A percentile compares a stretch with the other conserved stretches of the same genome.
Evolutionary conservation across 139 green algal species (phyloP).

Genomic region (Eudorina sp.): DNA sequence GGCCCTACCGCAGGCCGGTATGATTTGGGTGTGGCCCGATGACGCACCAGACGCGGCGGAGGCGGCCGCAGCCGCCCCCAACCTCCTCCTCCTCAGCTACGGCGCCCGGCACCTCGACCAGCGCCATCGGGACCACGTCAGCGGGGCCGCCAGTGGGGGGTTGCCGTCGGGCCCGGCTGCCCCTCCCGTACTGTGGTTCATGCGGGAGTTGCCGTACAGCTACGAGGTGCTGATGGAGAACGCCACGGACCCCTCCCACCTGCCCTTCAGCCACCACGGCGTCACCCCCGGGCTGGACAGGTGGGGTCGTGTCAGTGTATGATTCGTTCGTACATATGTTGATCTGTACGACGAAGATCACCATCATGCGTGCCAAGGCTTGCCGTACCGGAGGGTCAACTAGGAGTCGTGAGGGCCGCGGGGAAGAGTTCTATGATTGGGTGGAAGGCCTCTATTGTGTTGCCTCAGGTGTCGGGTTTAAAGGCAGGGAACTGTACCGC

Average conservation of each 20-base stretch:
- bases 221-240: conserved; percentile 57
- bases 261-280: conserved; percentile 51
- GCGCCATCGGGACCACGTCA: background rate
- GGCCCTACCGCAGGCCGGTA: background rate
- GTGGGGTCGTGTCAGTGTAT: too few relatives aligned
- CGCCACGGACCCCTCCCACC: conserved; percentile 40
- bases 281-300: background rate
- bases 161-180: background rate
- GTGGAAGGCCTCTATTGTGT: too few relatives aligned
- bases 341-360: too few relatives aligned
- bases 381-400: too few relatives aligned
- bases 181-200: conserved; percentile 16
- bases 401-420: too few relatives aligned
- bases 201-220: conserved; percentile 48
- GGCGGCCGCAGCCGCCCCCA: background rate
- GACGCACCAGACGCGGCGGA: background rate
- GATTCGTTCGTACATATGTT: too few relatives aligned
- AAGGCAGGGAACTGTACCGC: too few relatives aligned
- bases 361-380: background rate
- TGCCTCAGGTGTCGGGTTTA: too few relatives aligned
- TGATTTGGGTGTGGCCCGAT: conserved; percentile 51
- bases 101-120: background rate
- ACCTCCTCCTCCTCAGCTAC: background rate
- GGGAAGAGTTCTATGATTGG: too few relatives aligned
- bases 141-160: background rate